Conservation (phyloP, 1,284 basidiomycete species). For the Xerocomus cyaneibrunnescens region DNA sequence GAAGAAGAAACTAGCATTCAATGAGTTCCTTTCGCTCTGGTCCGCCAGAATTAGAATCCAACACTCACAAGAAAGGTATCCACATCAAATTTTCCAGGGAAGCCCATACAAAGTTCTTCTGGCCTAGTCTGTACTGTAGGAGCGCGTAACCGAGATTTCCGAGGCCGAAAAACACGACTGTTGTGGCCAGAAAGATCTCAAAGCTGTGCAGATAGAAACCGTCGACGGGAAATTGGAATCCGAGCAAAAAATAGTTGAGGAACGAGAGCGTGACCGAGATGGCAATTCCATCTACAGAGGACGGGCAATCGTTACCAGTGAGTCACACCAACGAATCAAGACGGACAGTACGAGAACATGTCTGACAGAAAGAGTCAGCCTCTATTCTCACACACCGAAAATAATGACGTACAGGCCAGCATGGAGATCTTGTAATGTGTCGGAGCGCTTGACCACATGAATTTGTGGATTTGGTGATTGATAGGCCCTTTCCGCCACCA, state of each 20-base stretch:
- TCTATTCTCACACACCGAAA: background rate
- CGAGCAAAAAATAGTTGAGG: slow-evolving; percentile 72
- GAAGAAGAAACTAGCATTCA: slow-evolving; percentile 70
- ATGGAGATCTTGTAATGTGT: slow-evolving; percentile 82
- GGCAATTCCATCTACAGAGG: slow-evolving; percentile 67
- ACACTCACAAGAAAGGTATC: slow-evolving; percentile 75
- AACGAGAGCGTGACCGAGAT: slow-evolving; percentile 62
- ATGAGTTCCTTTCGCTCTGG: slow-evolving; percentile 3
- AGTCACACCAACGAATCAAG: background rate
- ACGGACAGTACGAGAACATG: slow-evolving; percentile 81
- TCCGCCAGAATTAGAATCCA: background rate
- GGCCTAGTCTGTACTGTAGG: slow-evolving; percentile 75
- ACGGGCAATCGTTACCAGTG: background rate
- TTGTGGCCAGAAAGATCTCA: slow-evolving; percentile 75
- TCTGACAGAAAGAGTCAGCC: slow-evolving; percentile 41
- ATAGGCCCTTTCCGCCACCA: slow-evolving; percentile 79
- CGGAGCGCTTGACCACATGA: slow-evolving; percentile 75
- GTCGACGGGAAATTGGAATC: slow-evolving; percentile 63
- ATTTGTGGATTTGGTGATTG: slow-evolving; percentile 72
- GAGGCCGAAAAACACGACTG: slow-evolving; percentile 71
- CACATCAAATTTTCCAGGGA: slow-evolving; percentile 69
- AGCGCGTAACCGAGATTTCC: slow-evolving; percentile 73
- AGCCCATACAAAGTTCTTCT: slow-evolving; percentile 52
- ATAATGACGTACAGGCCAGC: slow-evolving; percentile 65
- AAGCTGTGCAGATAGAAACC: slow-evolving; percentile 72